Percentiles rank a stretch among this genome's conserved stretches.
These are phyloP conservation scores for Favolaschia claudopus DNA, from an alignment of 768 basidiomycete genomes.

Conservation along the genomic window DNA sequence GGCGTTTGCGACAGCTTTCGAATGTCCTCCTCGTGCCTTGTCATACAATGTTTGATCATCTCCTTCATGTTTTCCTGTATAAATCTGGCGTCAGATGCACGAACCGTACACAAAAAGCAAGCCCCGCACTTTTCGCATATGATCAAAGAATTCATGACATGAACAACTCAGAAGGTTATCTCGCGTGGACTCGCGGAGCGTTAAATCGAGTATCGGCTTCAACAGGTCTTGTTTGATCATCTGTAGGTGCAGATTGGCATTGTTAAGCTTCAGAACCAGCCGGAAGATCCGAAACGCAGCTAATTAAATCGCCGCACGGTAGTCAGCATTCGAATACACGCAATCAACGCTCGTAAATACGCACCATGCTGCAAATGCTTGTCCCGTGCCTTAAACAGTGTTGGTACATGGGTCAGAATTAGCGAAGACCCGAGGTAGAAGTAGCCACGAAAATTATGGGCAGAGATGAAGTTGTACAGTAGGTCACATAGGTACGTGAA, in stretches of 20 bases:
- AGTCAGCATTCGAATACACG: slow-evolving; percentile 22
- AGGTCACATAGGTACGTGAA: slow-evolving; percentile 92
- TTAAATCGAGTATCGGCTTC: slow-evolving; percentile 83
- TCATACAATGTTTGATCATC: slow-evolving; percentile 85
- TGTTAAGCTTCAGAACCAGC: slow-evolving; percentile 81
- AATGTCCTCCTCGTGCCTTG: slow-evolving; percentile 70
- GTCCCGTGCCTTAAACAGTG: slow-evolving; percentile 81
- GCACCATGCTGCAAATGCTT: slow-evolving; percentile 93
- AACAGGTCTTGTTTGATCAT: slow-evolving; percentile 87
- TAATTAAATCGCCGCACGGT: slow-evolving; percentile 38
- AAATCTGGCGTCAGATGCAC: background rate
- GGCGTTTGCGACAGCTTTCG: slow-evolving; percentile 66
- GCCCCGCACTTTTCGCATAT: slow-evolving; percentile 79
- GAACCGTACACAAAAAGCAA: background rate
- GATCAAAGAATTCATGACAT: slow-evolving; percentile 95
- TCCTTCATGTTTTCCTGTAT: slow-evolving; percentile 87
- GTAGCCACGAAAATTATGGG: slow-evolving; percentile 92
- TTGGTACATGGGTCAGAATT: slow-evolving; percentile 76
- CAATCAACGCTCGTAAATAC: slow-evolving; percentile 37
- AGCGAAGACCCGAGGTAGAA: slow-evolving; percentile 87
- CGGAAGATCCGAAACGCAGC: slow-evolving; percentile 95
- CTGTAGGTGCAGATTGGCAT: slow-evolving; percentile 75
- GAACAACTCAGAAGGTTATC: slow-evolving; percentile 95
- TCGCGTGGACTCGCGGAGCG: slow-evolving; percentile 80
- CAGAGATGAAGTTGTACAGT: slow-evolving; percentile 84